Percentiles rank a stretch among this genome's conserved stretches.
Conservation (phyloP, 192 early-diverging fungal species). For the Endogone sp. region DNA sequence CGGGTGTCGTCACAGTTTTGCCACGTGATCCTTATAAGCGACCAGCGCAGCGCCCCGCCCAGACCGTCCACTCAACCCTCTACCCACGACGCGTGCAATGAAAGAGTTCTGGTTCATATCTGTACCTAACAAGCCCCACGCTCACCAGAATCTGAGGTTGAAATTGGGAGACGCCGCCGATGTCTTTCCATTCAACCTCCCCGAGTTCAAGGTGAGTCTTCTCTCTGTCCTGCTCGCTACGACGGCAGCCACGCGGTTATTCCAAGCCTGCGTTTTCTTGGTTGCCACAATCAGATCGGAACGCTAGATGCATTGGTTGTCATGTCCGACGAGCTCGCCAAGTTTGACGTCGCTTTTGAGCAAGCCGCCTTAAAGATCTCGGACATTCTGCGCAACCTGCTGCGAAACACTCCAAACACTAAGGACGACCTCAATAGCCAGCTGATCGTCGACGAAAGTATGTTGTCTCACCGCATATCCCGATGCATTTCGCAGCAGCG, state of each 20-base stretch:
- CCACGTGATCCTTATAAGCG: too few species aligned
- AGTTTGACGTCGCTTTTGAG: slow-evolving; percentile 79
- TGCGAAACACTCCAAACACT: slow-evolving; percentile 43
- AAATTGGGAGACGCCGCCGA: slow-evolving; percentile 79
- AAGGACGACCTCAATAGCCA: slow-evolving; percentile 50
- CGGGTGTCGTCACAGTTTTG: not conserved
- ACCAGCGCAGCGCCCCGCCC: not conserved
- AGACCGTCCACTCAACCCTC: not conserved
- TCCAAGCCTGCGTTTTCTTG: not conserved
- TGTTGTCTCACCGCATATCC: slow-evolving; percentile 18
- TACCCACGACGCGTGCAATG: too few species aligned
- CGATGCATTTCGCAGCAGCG: too few species aligned
- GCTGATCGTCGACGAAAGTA: slow-evolving; percentile 81
- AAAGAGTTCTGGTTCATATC: slow-evolving; percentile 69
- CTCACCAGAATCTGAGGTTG: slow-evolving; percentile 65
- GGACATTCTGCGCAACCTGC: slow-evolving; percentile 78
- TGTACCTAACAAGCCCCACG: slow-evolving; percentile 76
- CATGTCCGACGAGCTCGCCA: slow-evolving; percentile 92
- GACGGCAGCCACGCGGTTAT: slow-evolving; percentile 1
- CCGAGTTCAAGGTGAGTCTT: slow-evolving; percentile 81
- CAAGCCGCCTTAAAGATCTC: slow-evolving; percentile 72
- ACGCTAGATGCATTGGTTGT: slow-evolving; percentile 92
- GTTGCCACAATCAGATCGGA: slow-evolving; percentile 64
- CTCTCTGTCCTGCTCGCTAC: not conserved
- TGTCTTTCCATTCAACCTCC: slow-evolving; percentile 77